Conservation (phyloP, 1,284 basidiomycete species). For the Ganoderma lingzhi region DNA sequence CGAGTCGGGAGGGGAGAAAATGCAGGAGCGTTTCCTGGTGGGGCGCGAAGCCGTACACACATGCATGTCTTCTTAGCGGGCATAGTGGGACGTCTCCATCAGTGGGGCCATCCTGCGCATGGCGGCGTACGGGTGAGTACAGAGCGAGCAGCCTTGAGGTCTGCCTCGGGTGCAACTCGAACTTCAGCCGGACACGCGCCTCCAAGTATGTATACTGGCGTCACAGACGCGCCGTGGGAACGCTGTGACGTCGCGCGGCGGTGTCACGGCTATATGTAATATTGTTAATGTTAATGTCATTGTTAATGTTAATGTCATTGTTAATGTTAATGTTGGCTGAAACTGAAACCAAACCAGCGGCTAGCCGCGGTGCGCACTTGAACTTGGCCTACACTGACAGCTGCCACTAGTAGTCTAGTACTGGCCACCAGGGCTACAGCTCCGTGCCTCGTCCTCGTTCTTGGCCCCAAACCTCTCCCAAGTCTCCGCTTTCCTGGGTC, state of each 20-base stretch:
- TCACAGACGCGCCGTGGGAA: not conserved
- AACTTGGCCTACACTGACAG: too few species aligned
- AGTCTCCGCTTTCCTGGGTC: not conserved
- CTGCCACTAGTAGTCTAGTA: too few species aligned
- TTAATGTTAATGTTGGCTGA: too few species aligned
- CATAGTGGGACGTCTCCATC: not conserved
- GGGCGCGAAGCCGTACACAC: not conserved
- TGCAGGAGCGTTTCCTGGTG: conserved; percentile 13
- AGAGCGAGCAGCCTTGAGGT: not conserved
- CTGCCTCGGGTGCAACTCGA: too few species aligned
- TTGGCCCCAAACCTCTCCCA: not conserved
- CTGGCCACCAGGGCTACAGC: not conserved
- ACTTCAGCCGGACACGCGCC: too few species aligned
- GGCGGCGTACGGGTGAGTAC: not conserved
- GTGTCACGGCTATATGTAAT: not conserved
- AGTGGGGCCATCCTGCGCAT: not conserved
- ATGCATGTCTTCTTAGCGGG: not conserved
- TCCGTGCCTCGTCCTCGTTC: not conserved
- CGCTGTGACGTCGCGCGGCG: not conserved
- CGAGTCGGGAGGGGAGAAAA: not conserved
- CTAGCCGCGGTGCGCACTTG: too few species aligned
- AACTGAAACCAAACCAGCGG: too few species aligned
- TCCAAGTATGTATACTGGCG: not conserved
- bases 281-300: not conserved
- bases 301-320: not conserved